Evolutionary conservation across 2,329 filamentous ascomycete species (phyloP).

Genomic region (Stylonectria norvegica): DNA sequence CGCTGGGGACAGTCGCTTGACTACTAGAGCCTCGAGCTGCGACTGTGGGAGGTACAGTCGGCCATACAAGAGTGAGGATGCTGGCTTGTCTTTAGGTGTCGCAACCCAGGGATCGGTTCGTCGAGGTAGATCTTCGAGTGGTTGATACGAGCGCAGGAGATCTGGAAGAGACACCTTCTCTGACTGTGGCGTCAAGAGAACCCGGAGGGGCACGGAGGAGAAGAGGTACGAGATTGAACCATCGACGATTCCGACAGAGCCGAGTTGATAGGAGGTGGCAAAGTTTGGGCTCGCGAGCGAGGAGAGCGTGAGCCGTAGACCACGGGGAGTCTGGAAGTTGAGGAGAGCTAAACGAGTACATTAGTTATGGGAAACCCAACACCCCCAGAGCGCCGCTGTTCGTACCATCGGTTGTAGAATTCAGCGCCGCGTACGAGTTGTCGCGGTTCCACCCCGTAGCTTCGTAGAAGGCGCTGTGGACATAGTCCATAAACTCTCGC

Average conservation of each 20-base stretch:
- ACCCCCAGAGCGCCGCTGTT: no score
- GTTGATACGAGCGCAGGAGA: slow-evolving; percentile 78
- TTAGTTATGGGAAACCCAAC: no score
- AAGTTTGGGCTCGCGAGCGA: slow-evolving; percentile 91
- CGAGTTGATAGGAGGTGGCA: slow-evolving; percentile 88
- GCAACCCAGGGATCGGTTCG: slow-evolving; percentile 24
- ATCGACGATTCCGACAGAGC: slow-evolving; percentile 86
- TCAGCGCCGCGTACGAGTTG: slow-evolving; percentile 86
- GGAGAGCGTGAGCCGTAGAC: slow-evolving; percentile 81
- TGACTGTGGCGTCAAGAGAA: slow-evolving; percentile 64
- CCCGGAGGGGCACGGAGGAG: slow-evolving; percentile 73
- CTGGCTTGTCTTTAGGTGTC: slow-evolving; percentile 29
- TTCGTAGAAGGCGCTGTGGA: slow-evolving; percentile 85
- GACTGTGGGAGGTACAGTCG: slow-evolving; percentile 80
- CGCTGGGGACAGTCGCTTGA: slow-evolving; percentile 72
- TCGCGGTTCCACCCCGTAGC: slow-evolving; percentile 86
- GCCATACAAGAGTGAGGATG: slow-evolving; percentile 67
- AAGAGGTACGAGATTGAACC: slow-evolving; percentile 97
- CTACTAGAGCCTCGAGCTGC: slow-evolving; percentile 79
- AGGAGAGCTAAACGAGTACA: slow-evolving; percentile 80
- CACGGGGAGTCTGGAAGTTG: slow-evolving; percentile 81
- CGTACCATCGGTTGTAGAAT: slow-evolving; percentile 75
- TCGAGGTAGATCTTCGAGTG: slow-evolving; percentile 60
- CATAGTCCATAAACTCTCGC: slow-evolving; percentile 97
- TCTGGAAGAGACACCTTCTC: slow-evolving; percentile 71